Evolutionary conservation across 2,329 filamentous ascomycete species (phyloP).

Genomic region (Penicillium digitatum): DNA sequence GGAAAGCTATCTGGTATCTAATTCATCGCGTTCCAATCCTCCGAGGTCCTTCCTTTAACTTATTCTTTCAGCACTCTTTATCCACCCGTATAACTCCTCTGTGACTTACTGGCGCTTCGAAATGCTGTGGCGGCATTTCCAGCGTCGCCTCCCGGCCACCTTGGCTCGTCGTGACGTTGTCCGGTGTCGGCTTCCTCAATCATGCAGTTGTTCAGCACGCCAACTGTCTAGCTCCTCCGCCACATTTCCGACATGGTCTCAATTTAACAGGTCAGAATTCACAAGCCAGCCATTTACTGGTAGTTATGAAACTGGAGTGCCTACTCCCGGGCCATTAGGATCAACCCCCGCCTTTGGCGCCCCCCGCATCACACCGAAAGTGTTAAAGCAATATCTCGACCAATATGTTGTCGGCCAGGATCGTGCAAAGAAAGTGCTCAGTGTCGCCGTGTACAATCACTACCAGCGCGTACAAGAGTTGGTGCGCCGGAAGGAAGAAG

Average conservation of each 20-base stretch:
- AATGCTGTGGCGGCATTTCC: slow-evolving; percentile 35
- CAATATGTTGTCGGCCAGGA: slow-evolving; percentile 96
- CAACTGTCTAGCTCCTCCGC: slow-evolving; percentile 32
- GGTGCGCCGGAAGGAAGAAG: slow-evolving; percentile 72
- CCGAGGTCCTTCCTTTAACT: neutral
- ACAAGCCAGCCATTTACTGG: slow-evolving; percentile 59
- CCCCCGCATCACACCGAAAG: slow-evolving; percentile 57
- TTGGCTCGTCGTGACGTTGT: slow-evolving; percentile 19
- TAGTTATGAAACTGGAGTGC: slow-evolving; percentile 59
- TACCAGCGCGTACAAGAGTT: slow-evolving; percentile 80
- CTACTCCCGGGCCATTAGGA: slow-evolving; percentile 60
- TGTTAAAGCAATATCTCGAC: slow-evolving; percentile 84
- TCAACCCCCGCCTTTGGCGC: slow-evolving; percentile 56
- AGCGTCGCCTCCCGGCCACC: slow-evolving; percentile 24
- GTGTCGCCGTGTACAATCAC: slow-evolving; percentile 92
- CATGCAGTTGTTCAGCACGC: slow-evolving; percentile 14
- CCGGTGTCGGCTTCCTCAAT: slow-evolving; percentile 22
- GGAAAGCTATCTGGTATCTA: slow-evolving; percentile 28
- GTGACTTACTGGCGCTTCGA: slow-evolving; percentile 14
- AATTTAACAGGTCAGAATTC: slow-evolving; percentile 61
- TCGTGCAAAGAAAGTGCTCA: slow-evolving; percentile 84
- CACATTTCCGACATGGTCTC: slow-evolving; percentile 43
- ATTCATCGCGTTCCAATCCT: slow-evolving; percentile 6
- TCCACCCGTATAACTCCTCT: neutral
- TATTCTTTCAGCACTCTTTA: neutral